These are phyloP conservation scores for Lineolata rhizophorae DNA, from an alignment of 495 filamentous ascomycete genomes.

Conservation along the genomic window DNA sequence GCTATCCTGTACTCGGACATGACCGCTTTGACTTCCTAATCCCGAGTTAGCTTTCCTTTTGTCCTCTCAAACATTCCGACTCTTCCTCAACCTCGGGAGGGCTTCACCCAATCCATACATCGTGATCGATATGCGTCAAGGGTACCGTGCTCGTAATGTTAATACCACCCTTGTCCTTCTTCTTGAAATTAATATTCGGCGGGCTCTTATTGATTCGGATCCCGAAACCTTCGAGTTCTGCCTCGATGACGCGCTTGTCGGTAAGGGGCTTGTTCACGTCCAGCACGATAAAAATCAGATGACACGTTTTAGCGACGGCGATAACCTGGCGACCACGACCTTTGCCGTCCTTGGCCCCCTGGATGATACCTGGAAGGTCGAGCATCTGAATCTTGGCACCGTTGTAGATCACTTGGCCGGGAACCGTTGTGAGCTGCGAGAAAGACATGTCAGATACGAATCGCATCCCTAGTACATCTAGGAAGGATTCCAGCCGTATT, in stretches of 20 bases:
- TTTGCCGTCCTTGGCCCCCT: conserved; percentile 95
- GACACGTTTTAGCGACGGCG: conserved; percentile 94
- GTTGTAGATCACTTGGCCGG: conserved; percentile 90
- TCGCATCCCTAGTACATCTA: no score
- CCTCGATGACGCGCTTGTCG: conserved; percentile 90
- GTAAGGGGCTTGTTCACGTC: conserved; percentile 97
- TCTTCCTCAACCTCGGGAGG: no score
- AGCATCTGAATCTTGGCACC: conserved; percentile 97
- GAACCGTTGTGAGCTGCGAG: conserved; percentile 69
- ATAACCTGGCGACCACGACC: conserved; percentile 97
- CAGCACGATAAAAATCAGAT: conserved; percentile 95
- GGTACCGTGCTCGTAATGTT: conserved; percentile 84
- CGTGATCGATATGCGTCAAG: conserved; percentile 75
- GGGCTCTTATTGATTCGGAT: conserved; percentile 95
- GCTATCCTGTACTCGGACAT: conserved; percentile 93
- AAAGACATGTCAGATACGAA: no score
- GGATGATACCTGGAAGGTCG: conserved; percentile 95
- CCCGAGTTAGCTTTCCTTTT: not conserved
- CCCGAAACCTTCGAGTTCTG: conserved; percentile 92
- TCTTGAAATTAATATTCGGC: conserved; percentile 93
- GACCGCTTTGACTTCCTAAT: conserved; percentile 81
- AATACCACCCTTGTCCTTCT: conserved; percentile 97
- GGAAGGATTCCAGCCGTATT: no score
- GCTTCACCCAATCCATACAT: conserved; percentile 25
- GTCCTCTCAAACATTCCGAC: no score